Percentiles rank a stretch among this genome's conserved stretches.
Evolutionary conservation across 169 alveolate genomes (phyloP).

Genomic region (Plasmodium yoelii): DNA sequence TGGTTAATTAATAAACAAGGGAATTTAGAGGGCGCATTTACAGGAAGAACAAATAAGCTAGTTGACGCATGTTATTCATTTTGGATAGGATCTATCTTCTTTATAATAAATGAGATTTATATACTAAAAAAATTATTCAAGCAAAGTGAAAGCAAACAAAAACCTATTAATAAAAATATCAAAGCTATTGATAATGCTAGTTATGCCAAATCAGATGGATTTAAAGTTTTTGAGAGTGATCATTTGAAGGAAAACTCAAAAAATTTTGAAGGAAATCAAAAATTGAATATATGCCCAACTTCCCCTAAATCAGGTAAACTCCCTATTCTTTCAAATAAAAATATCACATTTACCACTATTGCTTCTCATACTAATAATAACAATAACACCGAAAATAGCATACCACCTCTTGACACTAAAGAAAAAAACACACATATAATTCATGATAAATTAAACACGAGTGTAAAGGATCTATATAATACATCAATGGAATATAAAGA

Average conservation of each 20-base stretch:
- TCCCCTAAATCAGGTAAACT: not conserved
- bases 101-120: slow-evolving; percentile 82
- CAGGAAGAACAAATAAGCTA: slow-evolving; percentile 97
- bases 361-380: not conserved
- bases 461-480: not conserved
- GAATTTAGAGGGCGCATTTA: slow-evolving; percentile 95
- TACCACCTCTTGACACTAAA: not conserved
- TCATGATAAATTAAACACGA: not conserved
- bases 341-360: not conserved
- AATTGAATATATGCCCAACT: not conserved
- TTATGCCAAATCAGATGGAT: not conserved
- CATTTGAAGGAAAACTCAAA: slow-evolving; percentile 78
- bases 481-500: slow-evolving; percentile 3
- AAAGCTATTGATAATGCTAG: slow-evolving; percentile 61
- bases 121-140: slow-evolving; percentile 43
- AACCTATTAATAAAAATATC: slow-evolving; percentile 70
- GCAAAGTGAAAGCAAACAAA: slow-evolving; percentile 7
- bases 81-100: slow-evolving; percentile 96
- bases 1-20: slow-evolving; percentile 93
- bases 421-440: not conserved
- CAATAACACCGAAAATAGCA: not conserved
- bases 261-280: slow-evolving; percentile 79
- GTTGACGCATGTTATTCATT: slow-evolving; percentile 97
- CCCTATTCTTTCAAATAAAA: not conserved
- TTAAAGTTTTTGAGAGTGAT: not conserved